Conservation (phyloP, 78 protist genomes). For the Dictyostelium intermedium region DNA sequence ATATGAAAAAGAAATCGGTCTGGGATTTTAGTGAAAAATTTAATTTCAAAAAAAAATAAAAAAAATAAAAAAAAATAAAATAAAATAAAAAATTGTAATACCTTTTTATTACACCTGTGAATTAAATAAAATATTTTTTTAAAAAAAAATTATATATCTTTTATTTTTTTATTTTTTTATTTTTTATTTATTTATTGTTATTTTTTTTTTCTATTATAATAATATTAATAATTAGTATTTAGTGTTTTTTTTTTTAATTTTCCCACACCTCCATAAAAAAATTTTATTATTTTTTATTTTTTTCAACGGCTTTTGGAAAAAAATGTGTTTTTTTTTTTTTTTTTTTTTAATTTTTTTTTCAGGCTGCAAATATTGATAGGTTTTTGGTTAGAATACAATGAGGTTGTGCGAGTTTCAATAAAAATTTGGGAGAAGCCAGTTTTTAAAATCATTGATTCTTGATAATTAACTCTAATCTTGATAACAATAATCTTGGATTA, state of each 20-base stretch:
- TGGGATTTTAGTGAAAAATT: background rate
- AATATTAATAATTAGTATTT: background rate
- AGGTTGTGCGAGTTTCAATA: background rate
- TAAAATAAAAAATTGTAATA: too few species aligned
- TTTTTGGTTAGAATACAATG: background rate
- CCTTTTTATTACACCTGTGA: background rate
- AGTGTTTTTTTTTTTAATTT: background rate
- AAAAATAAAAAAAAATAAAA: too few species aligned
- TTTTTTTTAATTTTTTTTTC: background rate
- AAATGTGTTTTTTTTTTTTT: background rate
- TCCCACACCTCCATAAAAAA: background rate
- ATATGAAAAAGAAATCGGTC: background rate
- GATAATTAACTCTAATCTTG: background rate
- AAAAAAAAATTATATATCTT: background rate
- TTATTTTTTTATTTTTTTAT: background rate
- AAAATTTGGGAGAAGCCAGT: background rate
- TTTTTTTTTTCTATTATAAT: too few species aligned
- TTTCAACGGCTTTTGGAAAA: background rate
- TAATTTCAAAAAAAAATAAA: too few species aligned
- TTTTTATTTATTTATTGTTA: background rate
- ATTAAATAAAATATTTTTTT: too few species aligned
- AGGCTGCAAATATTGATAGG: background rate
- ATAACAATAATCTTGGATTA: constrained; percentile 15
- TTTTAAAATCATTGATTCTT: background rate
- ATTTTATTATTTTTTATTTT: background rate